Percentiles rank a stretch among this genome's conserved stretches.
Evolutionary conservation across 164 flowering plant genomes (phyloP).

Genomic region (Tetracentron sinense): DNA sequence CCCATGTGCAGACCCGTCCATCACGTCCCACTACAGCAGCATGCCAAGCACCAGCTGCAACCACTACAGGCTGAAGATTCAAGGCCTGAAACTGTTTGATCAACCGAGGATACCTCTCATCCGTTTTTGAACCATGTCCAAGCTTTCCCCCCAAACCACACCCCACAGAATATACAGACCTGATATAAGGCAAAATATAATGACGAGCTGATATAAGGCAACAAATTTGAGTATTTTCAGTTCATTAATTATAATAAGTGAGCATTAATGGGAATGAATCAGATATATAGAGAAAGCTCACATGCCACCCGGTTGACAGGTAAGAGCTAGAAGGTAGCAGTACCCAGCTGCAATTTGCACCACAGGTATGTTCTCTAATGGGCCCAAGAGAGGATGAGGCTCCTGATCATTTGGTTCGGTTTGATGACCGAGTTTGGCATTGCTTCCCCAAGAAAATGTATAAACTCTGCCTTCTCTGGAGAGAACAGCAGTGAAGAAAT

Average conservation of each 20-base stretch:
- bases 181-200: too few relatives aligned
- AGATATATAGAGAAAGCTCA: slow-evolving; percentile 30
- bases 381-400: slow-evolving; percentile 76
- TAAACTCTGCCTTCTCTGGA: slow-evolving; percentile 95
- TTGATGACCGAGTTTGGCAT: slow-evolving; percentile 79
- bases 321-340: slow-evolving; percentile 92
- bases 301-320: slow-evolving; percentile 88
- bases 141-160: slow-evolving; percentile 85
- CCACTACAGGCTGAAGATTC: slow-evolving; percentile 61
- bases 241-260: too few relatives aligned
- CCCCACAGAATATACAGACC: slow-evolving; percentile 87
- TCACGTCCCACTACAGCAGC: slow-evolving; percentile 72
- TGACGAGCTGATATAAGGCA: too few relatives aligned
- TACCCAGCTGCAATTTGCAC: slow-evolving; percentile 96
- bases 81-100: slow-evolving; percentile 57
- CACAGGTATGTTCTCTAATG: slow-evolving; percentile 77
- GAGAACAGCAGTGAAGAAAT: slow-evolving; percentile 81
- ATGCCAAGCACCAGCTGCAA: slow-evolving; percentile 84
- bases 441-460: slow-evolving; percentile 94
- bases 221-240: too few relatives aligned
- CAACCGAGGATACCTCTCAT: slow-evolving; percentile 59
- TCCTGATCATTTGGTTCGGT: slow-evolving; percentile 74
- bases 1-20: slow-evolving; percentile 86
- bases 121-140: slow-evolving; percentile 61
- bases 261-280: neutral